Evolutionary conservation across 225 moss, liverwort and hornwort species (phyloP), one percentile per base, ranked within the genome.

Genomic region (Antitrichia curtipendula): DNA sequence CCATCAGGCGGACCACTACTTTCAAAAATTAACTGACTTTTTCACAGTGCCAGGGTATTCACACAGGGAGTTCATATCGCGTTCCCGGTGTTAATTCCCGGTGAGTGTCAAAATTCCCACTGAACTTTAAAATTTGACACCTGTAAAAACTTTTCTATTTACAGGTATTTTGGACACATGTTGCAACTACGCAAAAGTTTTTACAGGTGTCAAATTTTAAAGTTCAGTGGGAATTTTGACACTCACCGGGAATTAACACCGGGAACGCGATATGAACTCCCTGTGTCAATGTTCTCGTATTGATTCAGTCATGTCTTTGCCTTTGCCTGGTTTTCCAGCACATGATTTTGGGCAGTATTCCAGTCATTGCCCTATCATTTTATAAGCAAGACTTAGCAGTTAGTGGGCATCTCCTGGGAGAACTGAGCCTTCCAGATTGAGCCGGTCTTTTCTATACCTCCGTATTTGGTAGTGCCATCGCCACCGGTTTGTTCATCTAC

Each of bases 381-480:
- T 81, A 90, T 89, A 96, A 93, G 87, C 95, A 95, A 70, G 98
- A 98, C 86, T 93, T 94, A 66, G 97, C 93, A 49, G 87, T 98
- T 3, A 93, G 81, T 85, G 95, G 97, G 49, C 97, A 95, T 86
- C 80, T n/a, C n/a, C n/a, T 97, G 75, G 85, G 91, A 80, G 97
- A 96, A 58, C 83, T 98, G 85, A 88, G 72, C 82, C 81, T 90
- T 9, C 87, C 22, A 82, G 96, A 98, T 82, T 98, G 97, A 95
- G 90, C 88, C 85, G 93, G 90, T 24, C 93, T 97, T 41, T 82
- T 93, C 17, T 98, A 97, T 72, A 92, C 95, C 50, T 94, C 95
- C 80, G 88, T 97, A 17, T 96, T 89, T 76, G 98, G 95, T 12
- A 95, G 96, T 88, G 98, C 98, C n/a, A 90, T 96, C 63, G 93